phyloP scores from a whole-genome alignment of 306 rosid species.

The Begonia fuchsioides region DNA sequence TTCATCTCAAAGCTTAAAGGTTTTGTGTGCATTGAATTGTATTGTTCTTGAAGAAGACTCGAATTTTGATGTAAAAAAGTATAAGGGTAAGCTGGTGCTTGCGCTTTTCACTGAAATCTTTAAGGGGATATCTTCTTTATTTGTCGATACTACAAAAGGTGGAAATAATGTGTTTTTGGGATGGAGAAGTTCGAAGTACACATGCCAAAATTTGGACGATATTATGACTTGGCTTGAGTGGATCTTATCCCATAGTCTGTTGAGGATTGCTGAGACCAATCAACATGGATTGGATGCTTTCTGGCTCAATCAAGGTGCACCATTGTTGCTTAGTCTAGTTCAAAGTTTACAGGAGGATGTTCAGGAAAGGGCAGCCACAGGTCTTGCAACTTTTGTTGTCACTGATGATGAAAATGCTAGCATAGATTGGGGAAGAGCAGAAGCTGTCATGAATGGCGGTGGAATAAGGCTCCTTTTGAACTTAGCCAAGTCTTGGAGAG shows the following conservation, averaged over 20 bases:
- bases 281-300: conserved; percentile 79
- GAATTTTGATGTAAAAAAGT: too few relatives aligned
- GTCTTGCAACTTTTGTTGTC: conserved; percentile 98
- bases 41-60: too few relatives aligned
- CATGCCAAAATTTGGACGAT: too few relatives aligned
- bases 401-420: conserved; percentile 96
- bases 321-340: conserved; percentile 85
- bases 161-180: too few relatives aligned
- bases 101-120: too few relatives aligned
- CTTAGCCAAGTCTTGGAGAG: conserved; percentile 87
- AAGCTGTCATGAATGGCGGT: conserved; percentile 94
- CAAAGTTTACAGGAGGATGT: conserved; percentile 96
- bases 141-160: too few relatives aligned
- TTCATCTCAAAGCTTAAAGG: too few relatives aligned
- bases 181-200: too few relatives aligned
- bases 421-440: conserved; percentile 87
- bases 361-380: conserved; percentile 99
- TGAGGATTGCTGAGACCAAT: conserved; percentile 93
- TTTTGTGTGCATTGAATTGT: too few relatives aligned
- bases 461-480: conserved; percentile 92
- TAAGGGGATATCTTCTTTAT: too few relatives aligned
- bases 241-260: conserved; percentile 90
- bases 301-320: conserved; percentile 94
- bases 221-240: too few relatives aligned
- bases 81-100: too few relatives aligned